These are phyloP conservation scores for Stagonosporopsis rhizophila DNA, from an alignment of 2,329 filamentous ascomycete genomes.

Conservation along the genomic window DNA sequence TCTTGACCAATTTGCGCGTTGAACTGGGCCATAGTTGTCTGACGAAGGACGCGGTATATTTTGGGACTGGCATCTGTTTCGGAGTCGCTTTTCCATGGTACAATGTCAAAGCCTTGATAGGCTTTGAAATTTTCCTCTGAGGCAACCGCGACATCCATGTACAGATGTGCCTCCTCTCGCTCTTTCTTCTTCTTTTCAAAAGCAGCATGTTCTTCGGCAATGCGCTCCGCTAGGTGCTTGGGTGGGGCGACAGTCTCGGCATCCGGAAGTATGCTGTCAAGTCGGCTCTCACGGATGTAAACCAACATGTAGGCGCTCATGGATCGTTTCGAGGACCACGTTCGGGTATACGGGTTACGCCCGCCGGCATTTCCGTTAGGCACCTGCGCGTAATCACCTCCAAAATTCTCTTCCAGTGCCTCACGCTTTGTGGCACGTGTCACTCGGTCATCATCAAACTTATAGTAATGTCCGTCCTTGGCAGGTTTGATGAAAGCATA, in stretches of 20 bases:
- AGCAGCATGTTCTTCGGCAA: constrained; percentile 81
- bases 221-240: constrained; percentile 75
- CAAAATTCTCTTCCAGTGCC: constrained; percentile 95
- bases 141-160: constrained; percentile 82
- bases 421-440: constrained; percentile 92
- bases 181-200: constrained; percentile 83
- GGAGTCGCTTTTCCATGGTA: constrained; percentile 64
- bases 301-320: constrained; percentile 99
- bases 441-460: constrained; percentile 95
- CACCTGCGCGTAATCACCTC: constrained; percentile 76
- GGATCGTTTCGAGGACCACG: constrained; percentile 69
- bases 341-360: constrained; percentile 69
- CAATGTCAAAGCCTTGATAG: constrained; percentile 84
- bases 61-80: constrained; percentile 70
- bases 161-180: constrained; percentile 91
- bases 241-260: constrained; percentile 83
- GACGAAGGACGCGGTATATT: constrained; percentile 74
- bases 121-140: constrained; percentile 80
- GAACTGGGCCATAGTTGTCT: constrained; percentile 80
- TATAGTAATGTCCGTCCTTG: constrained; percentile 94
- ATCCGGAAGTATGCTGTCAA: constrained; percentile 82
- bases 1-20: constrained; percentile 74
- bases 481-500: constrained; percentile 93
- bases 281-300: constrained; percentile 85
- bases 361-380: constrained; percentile 63